Evolutionary conservation across 495 filamentous ascomycete genomes (phyloP).

Genomic region (Astrothelium subdiscretum): DNA sequence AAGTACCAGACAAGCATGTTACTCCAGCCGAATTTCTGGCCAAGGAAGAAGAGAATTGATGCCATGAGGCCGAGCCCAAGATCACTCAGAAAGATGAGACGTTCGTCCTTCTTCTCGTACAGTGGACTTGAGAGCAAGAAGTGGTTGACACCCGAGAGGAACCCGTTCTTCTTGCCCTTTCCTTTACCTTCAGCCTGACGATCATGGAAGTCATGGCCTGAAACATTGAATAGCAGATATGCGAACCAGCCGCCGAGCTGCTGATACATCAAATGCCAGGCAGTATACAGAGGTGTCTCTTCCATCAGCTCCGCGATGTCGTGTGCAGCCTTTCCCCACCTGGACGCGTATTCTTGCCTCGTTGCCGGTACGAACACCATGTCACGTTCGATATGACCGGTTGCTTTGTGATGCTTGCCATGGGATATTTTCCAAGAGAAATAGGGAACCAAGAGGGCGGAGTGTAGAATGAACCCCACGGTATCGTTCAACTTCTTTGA

Average conservation of each 20-base stretch:
- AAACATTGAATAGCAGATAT: conserved; percentile 80
- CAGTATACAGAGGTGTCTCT: conserved; percentile 82
- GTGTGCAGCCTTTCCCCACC: conserved; percentile 56
- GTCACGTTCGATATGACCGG: conserved; percentile 87
- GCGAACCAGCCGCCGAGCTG: conserved; percentile 84
- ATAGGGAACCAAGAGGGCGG: conserved; percentile 55
- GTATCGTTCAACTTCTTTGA: conserved; percentile 50
- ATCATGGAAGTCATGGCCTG: conserved; percentile 88
- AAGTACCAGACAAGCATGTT: conserved; percentile 92
- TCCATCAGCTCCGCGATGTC: conserved; percentile 80
- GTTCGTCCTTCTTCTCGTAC: conserved; percentile 74
- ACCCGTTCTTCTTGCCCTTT: conserved; percentile 73
- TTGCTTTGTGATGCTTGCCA: conserved; percentile 73
- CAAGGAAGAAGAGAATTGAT: conserved; percentile 22
- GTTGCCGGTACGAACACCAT: conserved; percentile 95
- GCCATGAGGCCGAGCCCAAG: conserved; percentile 27
- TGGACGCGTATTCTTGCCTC: conserved; percentile 59
- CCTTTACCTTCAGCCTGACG: conserved; percentile 60
- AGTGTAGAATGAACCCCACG: conserved; percentile 57
- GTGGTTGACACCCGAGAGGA: conserved; percentile 72
- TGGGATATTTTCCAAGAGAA: conserved; percentile 71
- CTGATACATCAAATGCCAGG: conserved; percentile 60
- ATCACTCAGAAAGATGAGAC: conserved; percentile 67
- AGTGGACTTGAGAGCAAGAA: conserved; percentile 79
- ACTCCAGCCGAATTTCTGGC: conserved; percentile 63